Evolutionary conservation across 2,329 filamentous ascomycete species (phyloP).

Genomic region (Ophiobolus disseminans): DNA sequence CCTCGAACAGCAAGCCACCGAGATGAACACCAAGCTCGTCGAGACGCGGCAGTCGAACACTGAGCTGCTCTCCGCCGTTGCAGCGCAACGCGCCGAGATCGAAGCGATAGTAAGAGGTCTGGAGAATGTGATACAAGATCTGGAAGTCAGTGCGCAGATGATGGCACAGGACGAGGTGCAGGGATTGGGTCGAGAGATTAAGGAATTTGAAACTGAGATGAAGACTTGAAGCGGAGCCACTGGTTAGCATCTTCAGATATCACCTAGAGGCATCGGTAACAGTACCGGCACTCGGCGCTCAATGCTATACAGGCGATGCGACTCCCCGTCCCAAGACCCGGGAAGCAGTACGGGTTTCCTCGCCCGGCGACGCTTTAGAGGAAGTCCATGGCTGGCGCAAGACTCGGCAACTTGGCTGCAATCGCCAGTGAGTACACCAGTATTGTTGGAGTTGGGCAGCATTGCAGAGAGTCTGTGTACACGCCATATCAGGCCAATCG

Average conservation of each 20-base stretch:
- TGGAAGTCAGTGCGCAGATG: constrained; percentile 58
- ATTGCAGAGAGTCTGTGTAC: not conserved
- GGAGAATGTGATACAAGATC: constrained; percentile 63
- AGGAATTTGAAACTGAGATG: constrained; percentile 46
- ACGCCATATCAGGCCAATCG: too few species aligned
- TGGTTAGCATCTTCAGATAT: not conserved
- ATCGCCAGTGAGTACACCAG: not conserved
- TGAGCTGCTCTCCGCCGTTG: constrained; percentile 59
- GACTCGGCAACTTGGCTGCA: not conserved
- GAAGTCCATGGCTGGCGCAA: not conserved
- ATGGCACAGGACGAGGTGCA: constrained; percentile 50
- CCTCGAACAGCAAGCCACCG: constrained; percentile 58
- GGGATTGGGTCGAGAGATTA: constrained; percentile 43
- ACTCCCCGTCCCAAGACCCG: too few species aligned
- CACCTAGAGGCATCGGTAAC: not conserved
- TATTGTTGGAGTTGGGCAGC: constrained; percentile 1
- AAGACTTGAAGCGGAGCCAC: constrained; percentile 28
- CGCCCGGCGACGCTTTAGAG: not conserved
- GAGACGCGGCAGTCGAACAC: constrained; percentile 61
- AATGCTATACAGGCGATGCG: too few species aligned
- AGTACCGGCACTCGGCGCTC: not conserved
- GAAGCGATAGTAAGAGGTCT: constrained; percentile 61
- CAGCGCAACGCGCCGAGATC: constrained; percentile 64
- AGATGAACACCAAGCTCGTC: constrained; percentile 59
- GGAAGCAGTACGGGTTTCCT: not conserved